Percentiles rank a stretch among this genome's conserved stretches.
phyloP scores from a whole-genome alignment of 139 green algal genomes.

The Chlamydomonas sp. region DNA sequence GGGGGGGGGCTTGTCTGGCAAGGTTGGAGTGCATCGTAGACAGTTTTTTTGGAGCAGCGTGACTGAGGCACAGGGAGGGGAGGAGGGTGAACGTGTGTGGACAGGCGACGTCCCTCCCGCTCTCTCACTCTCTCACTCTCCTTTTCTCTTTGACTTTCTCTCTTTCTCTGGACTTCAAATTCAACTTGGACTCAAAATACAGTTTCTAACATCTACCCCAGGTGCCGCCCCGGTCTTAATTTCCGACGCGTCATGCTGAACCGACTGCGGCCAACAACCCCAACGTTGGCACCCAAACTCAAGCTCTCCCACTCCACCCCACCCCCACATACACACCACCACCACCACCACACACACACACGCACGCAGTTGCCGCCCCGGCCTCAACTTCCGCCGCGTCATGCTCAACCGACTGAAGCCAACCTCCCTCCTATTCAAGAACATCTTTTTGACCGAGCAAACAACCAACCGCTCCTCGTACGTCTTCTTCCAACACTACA shows the following conservation, averaged over 20 bases:
- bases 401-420: conserved; percentile 38
- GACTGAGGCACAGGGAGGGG: conserved; percentile 20
- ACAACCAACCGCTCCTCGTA: conserved; percentile 24
- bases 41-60: conserved; percentile 19
- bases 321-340: too few species aligned
- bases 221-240: conserved; percentile 18
- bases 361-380: too few species aligned
- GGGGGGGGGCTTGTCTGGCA: too few species aligned
- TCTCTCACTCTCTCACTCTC: too few species aligned
- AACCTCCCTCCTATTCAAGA: conserved; percentile 12
- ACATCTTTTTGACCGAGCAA: background rate
- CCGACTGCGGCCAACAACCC: conserved; percentile 15
- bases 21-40: conserved; percentile 24
- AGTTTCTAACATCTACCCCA: too few species aligned
- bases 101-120: too few species aligned
- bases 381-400: conserved; percentile 26
- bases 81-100: conserved; percentile 23
- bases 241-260: conserved; percentile 44
- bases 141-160: too few species aligned
- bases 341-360: too few species aligned
- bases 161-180: too few species aligned
- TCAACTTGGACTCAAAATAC: too few species aligned
- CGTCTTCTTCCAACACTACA: conserved; percentile 29
- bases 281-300: background rate
- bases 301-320: too few species aligned